These are phyloP conservation scores for Fusarium udum DNA, from an alignment of 2,329 filamentous ascomycete species.

Conservation along the genomic window DNA sequence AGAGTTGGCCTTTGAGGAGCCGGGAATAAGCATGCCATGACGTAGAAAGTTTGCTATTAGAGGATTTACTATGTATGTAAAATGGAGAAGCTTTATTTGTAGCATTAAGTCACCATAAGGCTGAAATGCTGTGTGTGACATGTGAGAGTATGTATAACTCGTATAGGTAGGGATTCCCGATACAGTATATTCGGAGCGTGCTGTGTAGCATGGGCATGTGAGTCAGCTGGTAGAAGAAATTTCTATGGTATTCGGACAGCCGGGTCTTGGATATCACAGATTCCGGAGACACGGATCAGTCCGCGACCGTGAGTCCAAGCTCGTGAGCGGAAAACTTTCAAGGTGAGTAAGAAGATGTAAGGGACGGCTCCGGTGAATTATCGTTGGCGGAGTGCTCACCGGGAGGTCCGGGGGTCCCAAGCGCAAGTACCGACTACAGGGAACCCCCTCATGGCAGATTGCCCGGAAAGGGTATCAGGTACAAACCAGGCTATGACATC, in stretches of 20 bases:
- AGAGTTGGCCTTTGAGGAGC: slow-evolving; percentile 24
- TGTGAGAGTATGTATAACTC: background rate
- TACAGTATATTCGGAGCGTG: slow-evolving; percentile 7
- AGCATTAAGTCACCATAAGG: background rate
- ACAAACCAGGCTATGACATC: background rate
- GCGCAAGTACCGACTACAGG: slow-evolving; percentile 15
- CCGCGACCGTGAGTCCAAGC: slow-evolving; percentile 8
- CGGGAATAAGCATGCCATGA: slow-evolving; percentile 23
- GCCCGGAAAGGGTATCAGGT: background rate
- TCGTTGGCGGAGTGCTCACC: slow-evolving; percentile 33
- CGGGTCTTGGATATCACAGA: slow-evolving; percentile 9
- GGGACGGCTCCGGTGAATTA: slow-evolving; percentile 38
- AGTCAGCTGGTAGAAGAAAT: slow-evolving; percentile 9
- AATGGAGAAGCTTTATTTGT: slow-evolving; percentile 15
- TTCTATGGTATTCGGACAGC: slow-evolving; percentile 19
- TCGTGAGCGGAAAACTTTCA: background rate
- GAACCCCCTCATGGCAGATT: background rate
- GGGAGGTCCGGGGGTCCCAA: background rate
- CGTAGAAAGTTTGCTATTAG: slow-evolving; percentile 9
- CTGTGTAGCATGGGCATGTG: slow-evolving; percentile 7
- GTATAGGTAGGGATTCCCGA: background rate
- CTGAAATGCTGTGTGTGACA: slow-evolving; percentile 1
- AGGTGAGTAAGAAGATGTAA: slow-evolving; percentile 12
- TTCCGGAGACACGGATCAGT: slow-evolving; percentile 30
- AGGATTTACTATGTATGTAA: slow-evolving; percentile 19